Evolutionary conservation across 805 yeast species (phyloP).

Genomic region (Lipomyces mesembrius): DNA sequence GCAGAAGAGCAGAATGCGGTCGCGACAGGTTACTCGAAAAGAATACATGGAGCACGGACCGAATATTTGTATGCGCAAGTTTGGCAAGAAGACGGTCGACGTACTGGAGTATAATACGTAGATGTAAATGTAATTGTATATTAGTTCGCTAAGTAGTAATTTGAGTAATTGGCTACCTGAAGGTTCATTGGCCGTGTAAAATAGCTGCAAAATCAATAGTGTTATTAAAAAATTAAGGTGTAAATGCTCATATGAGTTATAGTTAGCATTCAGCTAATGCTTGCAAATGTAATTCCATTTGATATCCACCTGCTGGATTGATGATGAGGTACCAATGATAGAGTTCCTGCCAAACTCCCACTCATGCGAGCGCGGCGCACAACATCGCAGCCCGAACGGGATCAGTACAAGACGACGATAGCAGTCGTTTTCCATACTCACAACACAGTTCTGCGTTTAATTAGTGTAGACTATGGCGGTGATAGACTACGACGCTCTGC

Average conservation of each 20-base stretch:
- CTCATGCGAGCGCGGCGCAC: background rate
- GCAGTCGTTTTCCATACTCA: background rate
- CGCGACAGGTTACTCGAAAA: constrained; percentile 67
- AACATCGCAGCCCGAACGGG: background rate
- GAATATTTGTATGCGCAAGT: constrained; percentile 23
- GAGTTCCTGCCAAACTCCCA: background rate
- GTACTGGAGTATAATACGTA: background rate
- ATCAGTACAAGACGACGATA: background rate
- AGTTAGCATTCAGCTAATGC: background rate
- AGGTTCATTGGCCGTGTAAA: background rate
- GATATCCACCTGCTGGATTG: no score
- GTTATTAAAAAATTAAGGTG: background rate
- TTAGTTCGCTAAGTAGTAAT: background rate
- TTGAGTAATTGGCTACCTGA: background rate
- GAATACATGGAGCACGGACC: constrained; percentile 87
- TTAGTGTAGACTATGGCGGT: background rate
- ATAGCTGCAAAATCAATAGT: background rate
- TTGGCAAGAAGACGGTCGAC: constrained; percentile 15
- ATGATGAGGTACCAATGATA: no score
- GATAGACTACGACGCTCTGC: constrained; percentile 29
- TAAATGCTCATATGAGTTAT: background rate
- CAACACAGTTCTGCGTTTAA: background rate
- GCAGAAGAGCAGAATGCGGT: constrained; percentile 47
- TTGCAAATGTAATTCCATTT: background rate
- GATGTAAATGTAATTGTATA: background rate